Conservation (phyloP, 1,284 basidiomycete species). For the Cystobasidium pallidum region DNA sequence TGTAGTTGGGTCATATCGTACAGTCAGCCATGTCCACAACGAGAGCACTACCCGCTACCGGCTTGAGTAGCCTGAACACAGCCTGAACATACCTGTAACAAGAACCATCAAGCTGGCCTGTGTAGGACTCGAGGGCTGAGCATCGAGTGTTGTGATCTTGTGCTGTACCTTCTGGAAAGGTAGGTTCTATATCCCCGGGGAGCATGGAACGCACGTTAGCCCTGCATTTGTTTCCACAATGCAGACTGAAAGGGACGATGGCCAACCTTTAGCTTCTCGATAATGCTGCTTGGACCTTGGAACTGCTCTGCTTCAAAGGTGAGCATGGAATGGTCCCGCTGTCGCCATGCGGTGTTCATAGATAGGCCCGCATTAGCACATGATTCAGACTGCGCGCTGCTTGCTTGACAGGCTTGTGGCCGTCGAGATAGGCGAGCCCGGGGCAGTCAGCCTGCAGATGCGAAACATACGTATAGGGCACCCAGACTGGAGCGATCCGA, state of each 20-base stretch:
- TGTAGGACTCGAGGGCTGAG: slow-evolving; percentile 75
- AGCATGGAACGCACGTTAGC: not conserved
- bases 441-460: not conserved
- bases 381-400: not conserved
- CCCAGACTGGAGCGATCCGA: slow-evolving; percentile 63
- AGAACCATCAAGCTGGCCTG: slow-evolving; percentile 76
- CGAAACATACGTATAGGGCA: slow-evolving; percentile 71
- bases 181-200: slow-evolving; percentile 63
- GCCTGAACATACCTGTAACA: slow-evolving; percentile 76
- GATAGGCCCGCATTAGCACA: not conserved
- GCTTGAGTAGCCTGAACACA: slow-evolving; percentile 67
- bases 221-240: too few species aligned
- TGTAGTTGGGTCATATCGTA: not conserved
- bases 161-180: slow-evolving; percentile 83
- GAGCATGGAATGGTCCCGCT: slow-evolving; percentile 87
- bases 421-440: too few species aligned
- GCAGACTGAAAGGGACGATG: not conserved
- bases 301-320: slow-evolving; percentile 76
- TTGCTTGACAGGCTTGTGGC: not conserved
- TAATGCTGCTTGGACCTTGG: slow-evolving; percentile 67
- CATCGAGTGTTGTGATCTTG: slow-evolving; percentile 81
- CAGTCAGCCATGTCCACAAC: slow-evolving; percentile 5
- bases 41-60: slow-evolving; percentile 20
- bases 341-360: slow-evolving; percentile 23
- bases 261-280: slow-evolving; percentile 78